Percentiles rank a stretch among this genome's conserved stretches.
Conservation (phyloP, 2,329 filamentous ascomycete genomes). For the Aschersonia sp. region DNA sequence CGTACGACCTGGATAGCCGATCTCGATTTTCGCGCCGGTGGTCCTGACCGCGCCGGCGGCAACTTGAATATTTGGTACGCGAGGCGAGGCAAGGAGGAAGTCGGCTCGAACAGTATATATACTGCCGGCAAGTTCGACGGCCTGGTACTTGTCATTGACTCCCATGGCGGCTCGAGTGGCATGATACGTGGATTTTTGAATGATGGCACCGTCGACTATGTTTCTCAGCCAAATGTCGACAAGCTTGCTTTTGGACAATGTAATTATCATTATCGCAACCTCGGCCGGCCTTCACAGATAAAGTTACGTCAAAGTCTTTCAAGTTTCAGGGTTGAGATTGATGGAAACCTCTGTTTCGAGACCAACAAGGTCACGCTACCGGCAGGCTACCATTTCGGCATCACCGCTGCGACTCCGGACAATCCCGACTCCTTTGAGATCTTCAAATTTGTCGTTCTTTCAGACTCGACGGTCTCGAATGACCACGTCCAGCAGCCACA, state of each 20-base stretch:
- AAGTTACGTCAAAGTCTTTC: slow-evolving; percentile 52
- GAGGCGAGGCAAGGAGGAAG: slow-evolving; percentile 46
- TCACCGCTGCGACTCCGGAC: slow-evolving; percentile 80
- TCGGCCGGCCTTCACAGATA: slow-evolving; percentile 69
- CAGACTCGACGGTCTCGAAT: slow-evolving; percentile 24
- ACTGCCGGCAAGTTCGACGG: slow-evolving; percentile 78
- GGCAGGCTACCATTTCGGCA: slow-evolving; percentile 67
- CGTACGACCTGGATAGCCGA: slow-evolving; percentile 67
- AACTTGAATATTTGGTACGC: slow-evolving; percentile 92
- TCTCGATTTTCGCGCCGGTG: slow-evolving; percentile 76
- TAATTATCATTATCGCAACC: slow-evolving; percentile 79
- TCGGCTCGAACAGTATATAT: slow-evolving; percentile 69
- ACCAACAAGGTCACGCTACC: slow-evolving; percentile 69
- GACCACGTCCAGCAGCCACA: slow-evolving; percentile 5
- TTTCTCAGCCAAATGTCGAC: slow-evolving; percentile 62
- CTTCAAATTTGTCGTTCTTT: slow-evolving; percentile 70
- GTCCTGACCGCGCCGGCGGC: slow-evolving; percentile 71
- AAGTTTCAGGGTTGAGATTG: slow-evolving; percentile 65
- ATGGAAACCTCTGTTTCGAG: slow-evolving; percentile 71
- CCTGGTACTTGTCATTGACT: slow-evolving; percentile 75
- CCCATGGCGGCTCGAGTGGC: slow-evolving; percentile 62
- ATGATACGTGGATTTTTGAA: slow-evolving; percentile 88
- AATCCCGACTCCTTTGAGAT: slow-evolving; percentile 90
- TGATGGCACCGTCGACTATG: slow-evolving; percentile 73
- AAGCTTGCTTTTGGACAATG: slow-evolving; percentile 87